Conservation (phyloP, 108 stramenopile species). For the Mayamaea pseudoterrestris region DNA sequence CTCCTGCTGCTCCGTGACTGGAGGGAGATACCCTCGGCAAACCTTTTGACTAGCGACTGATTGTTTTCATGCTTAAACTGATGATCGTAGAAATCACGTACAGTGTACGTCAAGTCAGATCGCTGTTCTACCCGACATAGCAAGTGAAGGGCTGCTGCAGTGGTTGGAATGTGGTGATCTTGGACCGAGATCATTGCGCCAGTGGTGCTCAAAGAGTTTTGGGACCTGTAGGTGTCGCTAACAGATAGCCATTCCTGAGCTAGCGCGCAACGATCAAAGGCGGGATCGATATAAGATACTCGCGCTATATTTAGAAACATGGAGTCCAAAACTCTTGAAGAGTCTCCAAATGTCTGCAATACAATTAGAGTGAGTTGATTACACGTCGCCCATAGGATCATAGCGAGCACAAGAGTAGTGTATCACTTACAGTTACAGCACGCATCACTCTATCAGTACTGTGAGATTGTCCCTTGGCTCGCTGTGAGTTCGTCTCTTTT, state of each 20-base stretch:
- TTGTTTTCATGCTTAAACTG: conserved; percentile 55
- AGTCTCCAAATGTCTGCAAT: conserved; percentile 55
- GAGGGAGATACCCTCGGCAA: conserved; percentile 52
- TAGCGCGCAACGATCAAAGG: conserved; percentile 53
- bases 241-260: conserved; percentile 58
- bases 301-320: conserved; percentile 55
- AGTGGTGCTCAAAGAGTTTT: conserved; percentile 29
- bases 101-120: conserved; percentile 53
- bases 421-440: too few relatives aligned
- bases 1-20: conserved; percentile 13
- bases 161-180: conserved; percentile 35
- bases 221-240: conserved; percentile 28
- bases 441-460: too few relatives aligned
- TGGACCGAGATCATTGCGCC: conserved; percentile 31
- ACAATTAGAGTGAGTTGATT: neutral
- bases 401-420: too few relatives aligned
- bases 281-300: conserved; percentile 71
- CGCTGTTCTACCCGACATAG: conserved; percentile 67
- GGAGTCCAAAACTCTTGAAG: conserved; percentile 49
- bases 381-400: neutral
- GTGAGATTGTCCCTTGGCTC: too few relatives aligned
- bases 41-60: conserved; percentile 39
- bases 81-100: conserved; percentile 33
- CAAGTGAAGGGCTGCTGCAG: conserved; percentile 63
- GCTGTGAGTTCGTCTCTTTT: too few relatives aligned